Percentiles rank a stretch among this genome's conserved stretches.
Evolutionary conservation across 495 filamentous ascomycete species (phyloP).

Genomic region (Aspergillus cristatus): DNA sequence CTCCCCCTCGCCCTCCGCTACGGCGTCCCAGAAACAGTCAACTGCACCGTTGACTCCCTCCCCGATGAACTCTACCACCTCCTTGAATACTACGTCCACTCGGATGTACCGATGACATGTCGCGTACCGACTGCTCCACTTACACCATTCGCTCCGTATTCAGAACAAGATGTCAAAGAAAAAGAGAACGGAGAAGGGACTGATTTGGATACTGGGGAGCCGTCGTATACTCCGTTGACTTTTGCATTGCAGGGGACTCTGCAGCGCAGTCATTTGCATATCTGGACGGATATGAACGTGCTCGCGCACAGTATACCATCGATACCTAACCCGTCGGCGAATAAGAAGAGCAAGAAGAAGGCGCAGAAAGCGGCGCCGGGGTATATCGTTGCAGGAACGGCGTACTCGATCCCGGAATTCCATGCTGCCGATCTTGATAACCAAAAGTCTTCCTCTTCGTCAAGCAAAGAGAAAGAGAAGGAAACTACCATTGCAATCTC

Average conservation of each 20-base stretch:
- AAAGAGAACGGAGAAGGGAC: slow-evolving; percentile 10
- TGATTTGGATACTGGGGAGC: slow-evolving; percentile 29
- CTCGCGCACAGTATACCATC: slow-evolving; percentile 62
- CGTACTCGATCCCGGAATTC: slow-evolving; percentile 73
- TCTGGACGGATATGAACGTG: slow-evolving; percentile 81
- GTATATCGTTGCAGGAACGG: slow-evolving; percentile 74
- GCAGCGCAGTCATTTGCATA: slow-evolving; percentile 82
- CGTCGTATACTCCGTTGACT: slow-evolving; percentile 55
- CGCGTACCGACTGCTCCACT: slow-evolving; percentile 73
- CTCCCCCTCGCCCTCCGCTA: slow-evolving; percentile 75
- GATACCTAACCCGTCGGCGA: slow-evolving; percentile 18
- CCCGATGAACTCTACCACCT: slow-evolving; percentile 91
- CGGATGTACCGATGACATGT: slow-evolving; percentile 87
- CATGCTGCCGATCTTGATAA: slow-evolving; percentile 19
- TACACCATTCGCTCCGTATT: slow-evolving; percentile 7
- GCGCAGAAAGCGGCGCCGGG: slow-evolving; percentile 36
- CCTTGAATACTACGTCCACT: slow-evolving; percentile 97
- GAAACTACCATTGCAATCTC: slow-evolving; percentile 26
- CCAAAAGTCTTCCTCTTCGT: slow-evolving; percentile 20
- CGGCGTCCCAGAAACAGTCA: slow-evolving; percentile 66
- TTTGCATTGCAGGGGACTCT: slow-evolving; percentile 84
- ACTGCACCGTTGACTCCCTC: slow-evolving; percentile 83
- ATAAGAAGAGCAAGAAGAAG: slow-evolving; percentile 9
- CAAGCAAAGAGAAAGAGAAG: slow-evolving; percentile 26
- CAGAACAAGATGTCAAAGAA: slow-evolving; percentile 6